phyloP scores from a whole-genome alignment of 768 basidiomycete species.

The Albatrellus ellisii region DNA sequence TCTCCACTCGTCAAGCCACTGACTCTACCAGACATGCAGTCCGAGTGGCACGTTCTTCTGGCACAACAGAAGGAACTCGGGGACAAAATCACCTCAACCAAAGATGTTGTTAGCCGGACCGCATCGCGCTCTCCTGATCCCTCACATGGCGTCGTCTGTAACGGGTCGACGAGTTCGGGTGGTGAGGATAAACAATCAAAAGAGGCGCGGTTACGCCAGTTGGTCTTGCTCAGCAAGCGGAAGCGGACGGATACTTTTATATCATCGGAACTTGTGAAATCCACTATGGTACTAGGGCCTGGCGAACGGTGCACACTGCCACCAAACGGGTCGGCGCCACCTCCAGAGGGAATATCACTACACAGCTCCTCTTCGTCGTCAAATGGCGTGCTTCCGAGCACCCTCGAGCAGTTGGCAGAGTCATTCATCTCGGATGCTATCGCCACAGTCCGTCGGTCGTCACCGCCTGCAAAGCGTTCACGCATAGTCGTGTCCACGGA shows the following conservation, averaged over 20 bases:
- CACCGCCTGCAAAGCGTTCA: not conserved
- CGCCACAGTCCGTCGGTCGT: no score
- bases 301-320: not conserved
- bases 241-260: constrained; percentile 14
- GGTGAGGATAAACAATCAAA: constrained; percentile 22
- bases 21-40: no score
- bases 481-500: no score
- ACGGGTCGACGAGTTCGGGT: not conserved
- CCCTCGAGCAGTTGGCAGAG: not conserved
- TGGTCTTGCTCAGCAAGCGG: constrained; percentile 25
- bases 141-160: not conserved
- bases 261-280: constrained; percentile 24
- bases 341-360: not conserved
- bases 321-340: not conserved
- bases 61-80: not conserved
- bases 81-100: not conserved
- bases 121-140: not conserved
- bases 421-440: constrained; percentile 1
- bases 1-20: no score
- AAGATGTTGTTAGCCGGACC: not conserved
- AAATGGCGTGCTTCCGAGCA: not conserved
- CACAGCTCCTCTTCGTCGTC: not conserved
- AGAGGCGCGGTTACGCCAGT: constrained; percentile 23
- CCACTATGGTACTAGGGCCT: not conserved
- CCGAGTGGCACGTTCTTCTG: not conserved